These are phyloP conservation scores for Botrytis hyacinthi DNA, from an alignment of 2,329 filamentous ascomycete species.

Conservation along the genomic window DNA sequence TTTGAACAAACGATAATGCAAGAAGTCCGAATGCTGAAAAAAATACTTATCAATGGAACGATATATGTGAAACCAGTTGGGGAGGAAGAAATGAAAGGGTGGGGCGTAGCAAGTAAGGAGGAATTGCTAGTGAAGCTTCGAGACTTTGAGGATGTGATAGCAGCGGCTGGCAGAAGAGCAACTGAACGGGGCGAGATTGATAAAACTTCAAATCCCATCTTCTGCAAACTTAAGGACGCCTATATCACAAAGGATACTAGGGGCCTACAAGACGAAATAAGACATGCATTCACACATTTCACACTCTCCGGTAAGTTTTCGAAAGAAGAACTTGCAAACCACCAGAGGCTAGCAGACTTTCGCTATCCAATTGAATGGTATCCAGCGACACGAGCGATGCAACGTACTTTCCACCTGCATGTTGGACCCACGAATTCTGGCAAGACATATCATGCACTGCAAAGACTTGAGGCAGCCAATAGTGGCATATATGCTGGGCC, in stretches of 20 bases:
- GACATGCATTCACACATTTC: constrained; percentile 55
- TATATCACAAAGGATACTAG: constrained; percentile 54
- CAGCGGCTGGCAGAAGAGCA: constrained; percentile 21
- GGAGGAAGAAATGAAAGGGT: background rate
- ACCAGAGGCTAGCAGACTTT: constrained; percentile 71
- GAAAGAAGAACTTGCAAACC: constrained; percentile 39
- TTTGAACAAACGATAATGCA: background rate
- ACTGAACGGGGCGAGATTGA: constrained; percentile 19
- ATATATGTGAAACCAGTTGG: too few relatives aligned
- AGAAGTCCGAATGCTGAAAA: background rate
- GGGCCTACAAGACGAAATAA: constrained; percentile 57
- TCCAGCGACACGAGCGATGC: constrained; percentile 74
- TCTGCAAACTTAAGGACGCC: constrained; percentile 50
- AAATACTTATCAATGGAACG: background rate
- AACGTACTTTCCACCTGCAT: constrained; percentile 84
- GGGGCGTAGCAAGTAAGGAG: background rate
- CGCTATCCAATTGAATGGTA: constrained; percentile 93
- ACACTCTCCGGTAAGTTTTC: constrained; percentile 47
- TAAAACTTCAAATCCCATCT: constrained; percentile 30
- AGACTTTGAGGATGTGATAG: background rate
- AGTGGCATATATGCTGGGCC: constrained; percentile 89
- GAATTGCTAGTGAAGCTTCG: background rate
- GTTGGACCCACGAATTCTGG: constrained; percentile 97
- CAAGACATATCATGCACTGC: constrained; percentile 92
- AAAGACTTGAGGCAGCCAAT: constrained; percentile 73